phyloP scores from a whole-genome alignment of 768 basidiomycete genomes.

The Cyathus striatus region DNA sequence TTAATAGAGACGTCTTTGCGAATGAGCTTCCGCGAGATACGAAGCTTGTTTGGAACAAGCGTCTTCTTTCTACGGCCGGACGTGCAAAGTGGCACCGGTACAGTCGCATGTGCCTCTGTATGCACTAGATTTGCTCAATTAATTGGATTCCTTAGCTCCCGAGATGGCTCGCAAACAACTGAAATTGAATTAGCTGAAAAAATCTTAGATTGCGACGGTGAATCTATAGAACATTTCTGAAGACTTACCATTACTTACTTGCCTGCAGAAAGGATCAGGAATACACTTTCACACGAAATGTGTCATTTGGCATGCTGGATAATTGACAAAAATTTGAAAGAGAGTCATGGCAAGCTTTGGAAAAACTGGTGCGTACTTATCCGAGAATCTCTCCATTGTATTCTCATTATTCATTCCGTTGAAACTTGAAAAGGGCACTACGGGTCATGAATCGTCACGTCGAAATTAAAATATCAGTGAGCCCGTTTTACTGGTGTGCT shows the following conservation, averaged over 20 bases:
- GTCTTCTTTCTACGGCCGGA: slow-evolving; percentile 65
- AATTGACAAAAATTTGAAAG: slow-evolving; percentile 63
- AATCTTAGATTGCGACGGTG: slow-evolving; percentile 74
- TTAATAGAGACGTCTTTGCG: slow-evolving; percentile 56
- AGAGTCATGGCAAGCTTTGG: slow-evolving; percentile 70
- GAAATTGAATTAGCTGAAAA: slow-evolving; percentile 81
- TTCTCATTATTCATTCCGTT: neutral
- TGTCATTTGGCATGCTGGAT: slow-evolving; percentile 88
- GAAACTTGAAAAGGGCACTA: slow-evolving; percentile 44
- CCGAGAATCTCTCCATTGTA: too few species aligned
- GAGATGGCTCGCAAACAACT: slow-evolving; percentile 51
- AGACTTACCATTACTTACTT: neutral
- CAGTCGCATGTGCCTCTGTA: slow-evolving; percentile 5
- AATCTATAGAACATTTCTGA: slow-evolving; percentile 7
- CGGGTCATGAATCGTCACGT: slow-evolving; percentile 65
- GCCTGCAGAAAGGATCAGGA: slow-evolving; percentile 64
- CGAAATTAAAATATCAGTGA: slow-evolving; percentile 69
- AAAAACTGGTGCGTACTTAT: slow-evolving; percentile 54
- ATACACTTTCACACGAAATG: slow-evolving; percentile 89
- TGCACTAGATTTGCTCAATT: neutral
- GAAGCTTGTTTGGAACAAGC: slow-evolving; percentile 60
- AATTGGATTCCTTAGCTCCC: slow-evolving; percentile 30
- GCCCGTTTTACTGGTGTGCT: slow-evolving; percentile 1
- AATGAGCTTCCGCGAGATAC: slow-evolving; percentile 49
- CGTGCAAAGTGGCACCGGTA: slow-evolving; percentile 63